A percentile compares a stretch with the other conserved stretches of the same genome.
Conservation (phyloP, 805 yeast species). For the Monosporozyma aerobia region DNA sequence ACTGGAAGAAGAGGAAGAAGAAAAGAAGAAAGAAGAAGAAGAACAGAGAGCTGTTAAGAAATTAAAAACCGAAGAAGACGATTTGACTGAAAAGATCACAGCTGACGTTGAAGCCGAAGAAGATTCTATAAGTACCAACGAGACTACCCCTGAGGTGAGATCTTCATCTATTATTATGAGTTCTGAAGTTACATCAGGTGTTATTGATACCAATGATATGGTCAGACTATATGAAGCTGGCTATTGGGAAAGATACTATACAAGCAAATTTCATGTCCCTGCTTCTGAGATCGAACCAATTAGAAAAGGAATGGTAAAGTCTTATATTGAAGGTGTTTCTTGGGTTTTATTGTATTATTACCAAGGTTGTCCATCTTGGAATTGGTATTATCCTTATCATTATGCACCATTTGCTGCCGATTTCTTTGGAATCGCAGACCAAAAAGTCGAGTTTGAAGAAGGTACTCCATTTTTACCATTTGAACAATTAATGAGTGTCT, state of each 20-base stretch:
- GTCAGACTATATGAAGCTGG: slow-evolving; percentile 83
- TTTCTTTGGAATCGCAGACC: slow-evolving; percentile 44
- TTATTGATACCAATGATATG: slow-evolving; percentile 38
- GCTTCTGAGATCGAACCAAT: slow-evolving; percentile 45
- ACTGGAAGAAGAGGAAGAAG: slow-evolving; percentile 21
- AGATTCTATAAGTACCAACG: slow-evolving; percentile 3
- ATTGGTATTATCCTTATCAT: slow-evolving; percentile 94
- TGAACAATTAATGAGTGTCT: slow-evolving; percentile 89
- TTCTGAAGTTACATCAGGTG: slow-evolving; percentile 25
- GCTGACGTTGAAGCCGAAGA: slow-evolving; percentile 19
- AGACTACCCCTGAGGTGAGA: slow-evolving; percentile 1
- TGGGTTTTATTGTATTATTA: slow-evolving; percentile 92
- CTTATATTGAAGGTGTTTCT: slow-evolving; percentile 90
- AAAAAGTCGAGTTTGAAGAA: slow-evolving; percentile 47
- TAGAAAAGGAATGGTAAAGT: slow-evolving; percentile 51
- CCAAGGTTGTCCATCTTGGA: slow-evolving; percentile 98
- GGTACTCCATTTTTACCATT: slow-evolving; percentile 84
- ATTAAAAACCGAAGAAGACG: slow-evolving; percentile 14
- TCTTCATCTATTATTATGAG: slow-evolving; percentile 19
- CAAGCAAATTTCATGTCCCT: slow-evolving; percentile 55
- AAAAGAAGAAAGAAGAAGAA: slow-evolving; percentile 4
- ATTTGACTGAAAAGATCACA: slow-evolving; percentile 17
- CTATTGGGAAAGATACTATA: slow-evolving; percentile 72
- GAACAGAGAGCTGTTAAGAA: slow-evolving; percentile 5
- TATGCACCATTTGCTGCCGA: slow-evolving; percentile 97